Conservation (phyloP, 2,329 filamentous ascomycete genomes). For the Phaeoacremonium minimum region DNA sequence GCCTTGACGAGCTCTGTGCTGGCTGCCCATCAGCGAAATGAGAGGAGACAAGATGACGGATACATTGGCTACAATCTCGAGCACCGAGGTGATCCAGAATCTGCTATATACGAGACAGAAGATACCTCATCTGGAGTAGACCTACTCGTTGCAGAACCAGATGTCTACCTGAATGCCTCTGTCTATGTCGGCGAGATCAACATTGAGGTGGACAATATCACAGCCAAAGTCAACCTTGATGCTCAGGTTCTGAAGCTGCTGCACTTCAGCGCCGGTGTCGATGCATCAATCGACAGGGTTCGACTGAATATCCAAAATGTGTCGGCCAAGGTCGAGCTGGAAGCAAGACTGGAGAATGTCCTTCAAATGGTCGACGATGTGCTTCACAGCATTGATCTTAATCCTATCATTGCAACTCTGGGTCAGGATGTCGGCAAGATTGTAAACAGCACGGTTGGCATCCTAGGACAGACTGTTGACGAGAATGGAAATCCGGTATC, state of each 20-base stretch:
- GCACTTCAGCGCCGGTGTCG: constrained; percentile 57
- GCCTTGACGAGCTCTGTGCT: no score
- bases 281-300: constrained; percentile 53
- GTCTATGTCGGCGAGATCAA: constrained; percentile 54
- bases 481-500: constrained; percentile 7
- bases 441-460: constrained; percentile 32
- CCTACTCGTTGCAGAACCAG: constrained; percentile 40
- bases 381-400: constrained; percentile 54
- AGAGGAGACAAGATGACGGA: constrained; percentile 27
- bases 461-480: constrained; percentile 14
- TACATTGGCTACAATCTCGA: constrained; percentile 54
- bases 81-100: constrained; percentile 43
- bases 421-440: constrained; percentile 43
- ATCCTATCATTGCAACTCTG: constrained; percentile 53
- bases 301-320: constrained; percentile 53
- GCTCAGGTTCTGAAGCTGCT: constrained; percentile 55
- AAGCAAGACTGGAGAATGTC: constrained; percentile 56
- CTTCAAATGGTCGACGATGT: constrained; percentile 56
- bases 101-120: constrained; percentile 48
- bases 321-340: constrained; percentile 52
- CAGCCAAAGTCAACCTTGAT: constrained; percentile 56
- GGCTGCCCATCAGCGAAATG: constrained; percentile 11
- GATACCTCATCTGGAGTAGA: constrained; percentile 37
- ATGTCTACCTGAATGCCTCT: constrained; percentile 57
- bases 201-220: constrained; percentile 55